Conservation (phyloP, 495 filamentous ascomycete species). For the Hypoxylon trugodes region DNA sequence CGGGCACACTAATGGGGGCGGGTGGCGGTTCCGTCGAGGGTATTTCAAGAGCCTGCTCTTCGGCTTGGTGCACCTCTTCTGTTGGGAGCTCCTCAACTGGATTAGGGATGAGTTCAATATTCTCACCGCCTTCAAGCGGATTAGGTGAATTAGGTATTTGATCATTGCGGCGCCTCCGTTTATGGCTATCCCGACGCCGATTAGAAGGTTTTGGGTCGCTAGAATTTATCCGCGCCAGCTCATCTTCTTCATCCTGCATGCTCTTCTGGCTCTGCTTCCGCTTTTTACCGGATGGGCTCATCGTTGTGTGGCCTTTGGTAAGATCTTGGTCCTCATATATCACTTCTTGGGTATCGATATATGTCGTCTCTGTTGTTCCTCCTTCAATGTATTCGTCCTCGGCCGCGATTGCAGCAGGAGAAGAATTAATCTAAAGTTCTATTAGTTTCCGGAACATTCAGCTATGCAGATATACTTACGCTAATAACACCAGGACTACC, state of each 20-base stretch:
- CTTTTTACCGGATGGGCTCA: slow-evolving; percentile 3
- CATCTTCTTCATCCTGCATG: slow-evolving; percentile 18
- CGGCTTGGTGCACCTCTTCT: background rate
- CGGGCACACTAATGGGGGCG: background rate
- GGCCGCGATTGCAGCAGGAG: slow-evolving; percentile 36
- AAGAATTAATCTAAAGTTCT: slow-evolving; percentile 36
- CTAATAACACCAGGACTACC: slow-evolving; percentile 26
- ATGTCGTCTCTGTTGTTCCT: background rate
- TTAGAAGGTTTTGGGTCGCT: slow-evolving; percentile 3
- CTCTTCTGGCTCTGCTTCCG: slow-evolving; percentile 22
- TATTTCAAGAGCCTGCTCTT: slow-evolving; percentile 8
- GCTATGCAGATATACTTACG: slow-evolving; percentile 16
- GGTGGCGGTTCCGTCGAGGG: slow-evolving; percentile 18
- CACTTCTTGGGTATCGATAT: background rate
- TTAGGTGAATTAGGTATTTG: background rate
- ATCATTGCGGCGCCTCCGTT: slow-evolving; percentile 19
- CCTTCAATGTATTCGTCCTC: slow-evolving; percentile 7
- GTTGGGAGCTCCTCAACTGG: background rate
- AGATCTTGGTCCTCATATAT: background rate
- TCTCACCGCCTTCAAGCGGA: slow-evolving; percentile 15
- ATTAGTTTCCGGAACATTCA: slow-evolving; percentile 4
- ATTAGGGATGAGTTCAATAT: slow-evolving; percentile 21
- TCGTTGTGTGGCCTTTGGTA: background rate
- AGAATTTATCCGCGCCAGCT: too few species aligned
- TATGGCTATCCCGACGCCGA: slow-evolving; percentile 15